Percentiles rank a stretch among this genome's conserved stretches.
Conservation (phyloP, 306 rosid genomes). For the Quercus robur region DNA sequence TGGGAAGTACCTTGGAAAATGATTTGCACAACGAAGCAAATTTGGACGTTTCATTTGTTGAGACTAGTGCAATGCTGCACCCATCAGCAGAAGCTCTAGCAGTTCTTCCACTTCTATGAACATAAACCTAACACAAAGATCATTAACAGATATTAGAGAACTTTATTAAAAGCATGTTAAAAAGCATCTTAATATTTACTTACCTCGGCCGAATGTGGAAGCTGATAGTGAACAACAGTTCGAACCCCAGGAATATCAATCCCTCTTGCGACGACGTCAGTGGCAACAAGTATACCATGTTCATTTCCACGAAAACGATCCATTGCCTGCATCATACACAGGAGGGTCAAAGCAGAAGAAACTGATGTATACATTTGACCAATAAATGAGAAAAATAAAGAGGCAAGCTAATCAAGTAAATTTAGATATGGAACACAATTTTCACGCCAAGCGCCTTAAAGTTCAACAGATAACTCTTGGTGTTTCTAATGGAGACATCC, state of each 20-base stretch:
- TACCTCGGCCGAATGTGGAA: slow-evolving; percentile 97
- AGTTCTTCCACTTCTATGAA: slow-evolving; percentile 99
- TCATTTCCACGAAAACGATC: slow-evolving; percentile 79
- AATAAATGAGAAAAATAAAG: background rate
- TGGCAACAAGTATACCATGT: slow-evolving; percentile 82
- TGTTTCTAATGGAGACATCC: too few species aligned
- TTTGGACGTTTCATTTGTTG: slow-evolving; percentile 80
- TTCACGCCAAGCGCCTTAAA: background rate
- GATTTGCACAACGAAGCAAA: slow-evolving; percentile 87
- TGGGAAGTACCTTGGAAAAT: slow-evolving; percentile 69
- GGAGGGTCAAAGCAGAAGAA: background rate
- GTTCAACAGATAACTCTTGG: too few species aligned
- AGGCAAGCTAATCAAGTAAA: background rate
- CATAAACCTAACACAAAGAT: slow-evolving; percentile 63
- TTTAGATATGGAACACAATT: background rate
- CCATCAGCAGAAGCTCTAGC: slow-evolving; percentile 98
- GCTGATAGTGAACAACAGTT: slow-evolving; percentile 97
- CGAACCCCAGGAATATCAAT: slow-evolving; percentile 88
- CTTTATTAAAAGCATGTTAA: slow-evolving; percentile 1
- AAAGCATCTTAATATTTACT: slow-evolving; percentile 24
- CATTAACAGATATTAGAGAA: slow-evolving; percentile 6
- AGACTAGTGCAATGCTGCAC: slow-evolving; percentile 85
- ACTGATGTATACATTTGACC: background rate
- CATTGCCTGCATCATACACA: slow-evolving; percentile 56
- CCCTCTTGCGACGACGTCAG: slow-evolving; percentile 94